Base-by-base conservation (phyloP, 1,284 basidiomycete genomes). In the Irpex sp. region DNA sequence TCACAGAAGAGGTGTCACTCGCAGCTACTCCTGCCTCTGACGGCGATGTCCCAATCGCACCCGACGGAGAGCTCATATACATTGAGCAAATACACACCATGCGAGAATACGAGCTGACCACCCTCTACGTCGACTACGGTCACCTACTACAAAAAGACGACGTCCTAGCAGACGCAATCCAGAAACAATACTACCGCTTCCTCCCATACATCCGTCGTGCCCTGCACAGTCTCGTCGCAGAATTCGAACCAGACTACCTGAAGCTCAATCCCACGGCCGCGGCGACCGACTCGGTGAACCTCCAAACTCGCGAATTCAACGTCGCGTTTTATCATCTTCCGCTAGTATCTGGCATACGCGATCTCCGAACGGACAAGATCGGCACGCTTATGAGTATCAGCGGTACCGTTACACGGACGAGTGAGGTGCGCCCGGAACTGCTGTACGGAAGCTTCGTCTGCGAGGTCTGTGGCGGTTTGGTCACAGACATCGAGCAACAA, bases 401-500 rank as follows among this genome's bases (percentile, higher is more conserved):
- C 65, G 96, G 96, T 23, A 98, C 96, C 0, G 97, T 99, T 33
- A 99, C 97, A 1, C 83, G 97, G 56, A 99, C 97, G 1, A 96
- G 93, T 66, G 97, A 99, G 78, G 97, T 99, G 54, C 83, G 97
- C 23, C 97, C 97, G 2, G 97, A 99, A 75, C 77, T 99, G 52
- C 80, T 98, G 16, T 95, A 85, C 68, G 97, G 96, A 18, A 96
- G 93, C 59, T 99, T 98, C 73, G 87, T 90, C 55, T 99, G 97
- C 71, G 89, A 93, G 71, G 82, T 90, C 51, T 99, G 97, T 74
- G 84, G 86, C 58, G 91, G 90, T 45, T 79, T 90, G 7, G 89
- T 98, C n/a, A 86, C 91, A 62, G 96, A 98, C 68, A 90, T 99
- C 58, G 97, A 99, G 73, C 97, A 99, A 73, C 97, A 99, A 73